These are phyloP conservation scores for Bassia scoparia DNA, from an alignment of 148 eudicot genomes.

Conservation along the genomic window DNA sequence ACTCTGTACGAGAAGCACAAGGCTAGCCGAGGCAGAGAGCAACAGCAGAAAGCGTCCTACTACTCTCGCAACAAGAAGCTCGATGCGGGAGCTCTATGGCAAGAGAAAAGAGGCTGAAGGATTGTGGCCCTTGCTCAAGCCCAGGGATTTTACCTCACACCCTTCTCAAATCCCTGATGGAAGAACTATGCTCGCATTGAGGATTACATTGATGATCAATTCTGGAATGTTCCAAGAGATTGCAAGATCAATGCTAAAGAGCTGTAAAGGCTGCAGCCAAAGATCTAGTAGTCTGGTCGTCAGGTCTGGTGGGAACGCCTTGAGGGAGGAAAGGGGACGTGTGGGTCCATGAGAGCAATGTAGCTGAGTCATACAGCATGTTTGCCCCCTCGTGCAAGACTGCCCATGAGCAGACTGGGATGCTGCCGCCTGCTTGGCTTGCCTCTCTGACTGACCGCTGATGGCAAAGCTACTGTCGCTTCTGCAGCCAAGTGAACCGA, in stretches of 20 bases:
- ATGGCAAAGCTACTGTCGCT: background rate
- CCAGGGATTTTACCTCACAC: constrained; percentile 31
- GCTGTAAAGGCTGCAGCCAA: constrained; percentile 36
- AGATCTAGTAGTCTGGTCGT: constrained; percentile 36
- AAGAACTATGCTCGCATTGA: constrained; percentile 24
- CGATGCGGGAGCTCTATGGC: constrained; percentile 29
- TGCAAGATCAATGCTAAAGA: constrained; percentile 29
- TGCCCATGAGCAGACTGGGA: constrained; percentile 38
- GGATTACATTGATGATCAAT: constrained; percentile 37
- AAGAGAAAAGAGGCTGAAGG: constrained; percentile 43
- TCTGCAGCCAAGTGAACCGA: background rate
- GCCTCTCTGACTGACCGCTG: constrained; percentile 27
- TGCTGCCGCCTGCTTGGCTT: constrained; percentile 38
- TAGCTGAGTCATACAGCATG: constrained; percentile 29
- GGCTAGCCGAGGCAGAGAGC: constrained; percentile 38
- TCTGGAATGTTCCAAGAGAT: constrained; percentile 29
- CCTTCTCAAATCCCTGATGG: constrained; percentile 24
- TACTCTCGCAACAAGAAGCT: constrained; percentile 34
- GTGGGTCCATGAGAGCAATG: constrained; percentile 29
- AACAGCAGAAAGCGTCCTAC: constrained; percentile 37
- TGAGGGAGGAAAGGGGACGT: background rate
- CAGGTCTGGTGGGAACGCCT: constrained; percentile 7
- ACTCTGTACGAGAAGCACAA: constrained; percentile 30
- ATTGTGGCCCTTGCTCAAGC: constrained; percentile 36
- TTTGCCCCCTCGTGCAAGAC: constrained; percentile 37